Evolutionary conservation across 768 basidiomycete species (phyloP), one percentile per base, ranked within the genome.

Genomic region (Porphyrellus cyaneotinctus): DNA sequence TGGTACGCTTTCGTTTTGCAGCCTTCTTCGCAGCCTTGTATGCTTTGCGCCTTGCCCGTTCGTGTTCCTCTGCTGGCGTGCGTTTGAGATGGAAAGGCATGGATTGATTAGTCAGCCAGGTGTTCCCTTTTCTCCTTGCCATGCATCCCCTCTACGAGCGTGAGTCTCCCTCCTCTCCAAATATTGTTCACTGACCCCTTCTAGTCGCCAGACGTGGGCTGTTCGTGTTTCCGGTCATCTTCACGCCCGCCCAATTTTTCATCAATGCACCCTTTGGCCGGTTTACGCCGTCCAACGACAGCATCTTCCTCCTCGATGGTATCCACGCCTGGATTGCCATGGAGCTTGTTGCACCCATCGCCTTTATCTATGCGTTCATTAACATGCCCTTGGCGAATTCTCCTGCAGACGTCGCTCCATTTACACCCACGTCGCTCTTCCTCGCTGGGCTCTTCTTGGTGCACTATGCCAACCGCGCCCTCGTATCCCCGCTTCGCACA

Each of bases 391-490:
- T 82, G 39, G 75, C 78, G 0, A 55, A 70, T 32, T 64, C 72
- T 23, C 46, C 65, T 4, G 50, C 58, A 38, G 69, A 58, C 35
- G 62, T 54, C 54, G 61, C 54, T 31, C 47, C 72, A 3, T 62
- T 76, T 44, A 54, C 72, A 6, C 64, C 67, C 46, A 74, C 80
- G 0, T 75, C 81, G 35, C 69, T 72, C 20, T 46, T 89, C 45
- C 75, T 91, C 49, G 74, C 76, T 14, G 56, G 65, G 8, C 74
- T 87, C 47, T 95, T 78, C 69, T 66, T 93, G 44, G 49, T 77
- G 1, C 93, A 97, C 73, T 95, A 97, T 70, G 56, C 79, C 47
- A 93, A 95, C 70, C 88, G 95, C 45, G 83, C 91, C 6, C 51
- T 93, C 45, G 60, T 97, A 30, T 88, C 84, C 2, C 90, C 91